phyloP scores from a whole-genome alignment of 345 rosid genomes.

The Draba incana region DNA sequence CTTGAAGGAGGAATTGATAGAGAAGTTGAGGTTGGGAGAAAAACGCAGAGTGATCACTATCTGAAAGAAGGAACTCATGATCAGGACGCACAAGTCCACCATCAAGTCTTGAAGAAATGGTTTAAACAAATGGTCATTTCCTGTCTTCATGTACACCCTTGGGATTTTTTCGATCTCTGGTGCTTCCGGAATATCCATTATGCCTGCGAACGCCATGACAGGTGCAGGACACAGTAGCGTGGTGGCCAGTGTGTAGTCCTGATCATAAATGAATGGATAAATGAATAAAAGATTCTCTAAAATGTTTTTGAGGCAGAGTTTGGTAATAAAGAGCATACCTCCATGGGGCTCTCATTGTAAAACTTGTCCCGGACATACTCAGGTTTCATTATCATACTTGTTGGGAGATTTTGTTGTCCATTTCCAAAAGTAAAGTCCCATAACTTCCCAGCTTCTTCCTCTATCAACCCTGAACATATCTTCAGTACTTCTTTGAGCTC shows the following conservation, averaged over 20 bases:
- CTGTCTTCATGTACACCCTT: constrained; percentile 46
- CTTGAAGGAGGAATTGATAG: constrained; percentile 34
- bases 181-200: constrained; percentile 32
- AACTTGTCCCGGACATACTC: constrained; percentile 36
- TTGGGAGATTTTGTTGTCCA: constrained; percentile 46
- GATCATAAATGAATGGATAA: constrained; percentile 3
- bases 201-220: constrained; percentile 35
- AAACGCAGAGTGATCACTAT: constrained; percentile 50
- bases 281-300: neutral
- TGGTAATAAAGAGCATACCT: constrained; percentile 36
- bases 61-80: constrained; percentile 27
- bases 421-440: constrained; percentile 43
- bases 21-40: constrained; percentile 47
- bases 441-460: constrained; percentile 27
- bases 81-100: constrained; percentile 46
- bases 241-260: constrained; percentile 45
- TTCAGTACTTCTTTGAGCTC: constrained; percentile 31
- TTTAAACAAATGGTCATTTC: constrained; percentile 38
- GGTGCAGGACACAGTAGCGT: constrained; percentile 47
- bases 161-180: constrained; percentile 40
- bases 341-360: constrained; percentile 45
- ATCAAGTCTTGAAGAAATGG: constrained; percentile 35
- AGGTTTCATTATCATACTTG: constrained; percentile 44
- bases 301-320: neutral
- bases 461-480: constrained; percentile 32